phyloP scores from a whole-genome alignment of 768 basidiomycete species.

The Tubosaeta brunneosetosa region DNA sequence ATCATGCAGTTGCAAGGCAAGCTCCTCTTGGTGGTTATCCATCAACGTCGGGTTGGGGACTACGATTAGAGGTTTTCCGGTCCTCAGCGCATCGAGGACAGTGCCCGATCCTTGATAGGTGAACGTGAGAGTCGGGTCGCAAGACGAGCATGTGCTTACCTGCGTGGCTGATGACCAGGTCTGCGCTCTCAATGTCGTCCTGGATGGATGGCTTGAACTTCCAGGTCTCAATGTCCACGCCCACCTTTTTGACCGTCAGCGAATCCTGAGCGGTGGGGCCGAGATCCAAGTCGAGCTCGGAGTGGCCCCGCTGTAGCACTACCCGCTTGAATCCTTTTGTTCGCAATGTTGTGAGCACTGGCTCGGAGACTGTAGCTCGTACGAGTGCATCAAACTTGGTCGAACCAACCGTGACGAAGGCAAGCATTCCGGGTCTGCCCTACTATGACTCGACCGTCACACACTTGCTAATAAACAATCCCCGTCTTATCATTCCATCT shows the following conservation, averaged over 20 bases:
- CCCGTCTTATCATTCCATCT: not conserved
- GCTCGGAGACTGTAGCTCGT: conserved; percentile 48
- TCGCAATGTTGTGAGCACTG: conserved; percentile 53
- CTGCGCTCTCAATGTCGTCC: conserved; percentile 57
- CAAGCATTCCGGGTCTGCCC: conserved; percentile 23
- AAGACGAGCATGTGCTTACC: conserved; percentile 44
- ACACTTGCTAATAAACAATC: not conserved
- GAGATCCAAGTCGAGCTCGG: conserved; percentile 36
- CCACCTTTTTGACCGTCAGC: conserved; percentile 27
- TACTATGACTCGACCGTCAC: not conserved
- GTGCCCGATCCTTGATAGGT: conserved; percentile 77
- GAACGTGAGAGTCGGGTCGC: not conserved
- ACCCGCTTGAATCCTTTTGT: conserved; percentile 54
- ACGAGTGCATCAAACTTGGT: conserved; percentile 80
- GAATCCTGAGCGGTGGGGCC: conserved; percentile 11
- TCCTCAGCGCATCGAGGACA: conserved; percentile 80
- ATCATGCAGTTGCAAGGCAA: conserved; percentile 63
- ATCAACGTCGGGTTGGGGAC: conserved; percentile 86
- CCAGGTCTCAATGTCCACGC: conserved; percentile 60
- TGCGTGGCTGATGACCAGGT: conserved; percentile 90
- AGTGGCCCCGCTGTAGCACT: conserved; percentile 78
- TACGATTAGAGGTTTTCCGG: conserved; percentile 73
- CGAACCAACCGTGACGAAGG: conserved; percentile 86
- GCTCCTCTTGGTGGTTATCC: conserved; percentile 90
- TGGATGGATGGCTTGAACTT: conserved; percentile 71